Conservation (phyloP, 106 monocot genomes). For the Chionographis japonica region DNA sequence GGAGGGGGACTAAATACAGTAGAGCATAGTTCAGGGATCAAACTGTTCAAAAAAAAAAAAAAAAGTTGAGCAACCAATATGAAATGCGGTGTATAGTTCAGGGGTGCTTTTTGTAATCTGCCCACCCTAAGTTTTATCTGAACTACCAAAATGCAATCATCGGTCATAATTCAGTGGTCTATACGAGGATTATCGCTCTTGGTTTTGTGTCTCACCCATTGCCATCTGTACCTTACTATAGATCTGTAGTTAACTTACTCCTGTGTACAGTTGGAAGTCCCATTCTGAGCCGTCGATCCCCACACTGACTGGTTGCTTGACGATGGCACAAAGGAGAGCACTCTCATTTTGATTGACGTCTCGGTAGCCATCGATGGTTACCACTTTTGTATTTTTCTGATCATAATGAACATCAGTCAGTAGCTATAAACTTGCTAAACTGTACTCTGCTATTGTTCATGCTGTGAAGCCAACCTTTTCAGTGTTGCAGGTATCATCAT, state of each 20-base stretch:
- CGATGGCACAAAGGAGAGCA: constrained; percentile 33
- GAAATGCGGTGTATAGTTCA: no score
- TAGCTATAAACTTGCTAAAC: background rate
- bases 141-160: no score
- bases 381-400: constrained; percentile 36
- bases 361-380: constrained; percentile 46
- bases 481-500: constrained; percentile 21
- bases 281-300: constrained; percentile 36
- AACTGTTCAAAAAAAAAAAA: no score
- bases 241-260: constrained; percentile 24
- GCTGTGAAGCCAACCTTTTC: constrained; percentile 12
- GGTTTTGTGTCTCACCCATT: no score
- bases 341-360: constrained; percentile 30
- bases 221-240: no score
- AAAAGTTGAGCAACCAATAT: no score
- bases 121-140: no score
- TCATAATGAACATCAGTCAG: background rate
- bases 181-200: no score
- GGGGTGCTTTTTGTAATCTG: no score
- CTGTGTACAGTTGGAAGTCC: constrained; percentile 53
- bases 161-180: no score
- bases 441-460: background rate
- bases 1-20: no score
- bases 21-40: no score
- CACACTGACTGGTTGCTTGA: constrained; percentile 47